Percentiles rank a stretch among this genome's conserved stretches.
phyloP scores from a whole-genome alignment of 2,329 filamentous ascomycete genomes.

The Phialocephala subalpina region DNA sequence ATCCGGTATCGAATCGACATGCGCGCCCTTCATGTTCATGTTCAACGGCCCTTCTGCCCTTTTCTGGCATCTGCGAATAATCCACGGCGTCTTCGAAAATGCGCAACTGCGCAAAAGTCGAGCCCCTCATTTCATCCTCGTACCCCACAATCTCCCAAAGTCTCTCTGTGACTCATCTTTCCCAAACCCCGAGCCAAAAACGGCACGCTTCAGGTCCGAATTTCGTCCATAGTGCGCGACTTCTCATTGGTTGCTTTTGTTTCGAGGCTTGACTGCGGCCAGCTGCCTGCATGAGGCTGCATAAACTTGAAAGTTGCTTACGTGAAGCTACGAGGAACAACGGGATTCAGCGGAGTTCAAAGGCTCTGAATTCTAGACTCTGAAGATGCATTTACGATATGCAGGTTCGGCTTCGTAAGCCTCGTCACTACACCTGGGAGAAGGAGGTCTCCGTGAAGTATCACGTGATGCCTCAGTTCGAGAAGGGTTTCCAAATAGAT shows the following conservation, averaged over 20 bases:
- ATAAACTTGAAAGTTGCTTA: conserved; percentile 10
- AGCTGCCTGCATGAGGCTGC: conserved; percentile 12
- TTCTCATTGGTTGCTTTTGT: conserved; percentile 1
- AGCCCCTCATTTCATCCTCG: conserved; percentile 10
- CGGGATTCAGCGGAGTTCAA: not conserved
- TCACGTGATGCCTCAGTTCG: no score
- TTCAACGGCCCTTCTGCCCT: not conserved
- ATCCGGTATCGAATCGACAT: not conserved
- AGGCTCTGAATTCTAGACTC: not conserved
- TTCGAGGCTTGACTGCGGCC: conserved; percentile 6
- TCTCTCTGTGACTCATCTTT: conserved; percentile 15
- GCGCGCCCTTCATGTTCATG: not conserved
- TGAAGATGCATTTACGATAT: not conserved
- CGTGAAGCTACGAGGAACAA: conserved; percentile 5
- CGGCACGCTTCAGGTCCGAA: not conserved
- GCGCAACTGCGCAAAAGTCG: not conserved
- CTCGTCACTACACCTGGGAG: not conserved
- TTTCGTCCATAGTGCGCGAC: not conserved
- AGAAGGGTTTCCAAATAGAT: no score
- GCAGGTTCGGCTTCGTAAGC: conserved; percentile 4
- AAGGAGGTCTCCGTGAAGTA: no score
- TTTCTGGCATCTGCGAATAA: not conserved
- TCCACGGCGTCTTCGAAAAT: not conserved
- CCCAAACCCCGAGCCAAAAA: not conserved
- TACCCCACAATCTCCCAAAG: conserved; percentile 13